Evolutionary conservation across 2,329 filamentous ascomycete species (phyloP), one percentile per base, ranked within the genome.

Genomic region (Penicillium digitatum): DNA sequence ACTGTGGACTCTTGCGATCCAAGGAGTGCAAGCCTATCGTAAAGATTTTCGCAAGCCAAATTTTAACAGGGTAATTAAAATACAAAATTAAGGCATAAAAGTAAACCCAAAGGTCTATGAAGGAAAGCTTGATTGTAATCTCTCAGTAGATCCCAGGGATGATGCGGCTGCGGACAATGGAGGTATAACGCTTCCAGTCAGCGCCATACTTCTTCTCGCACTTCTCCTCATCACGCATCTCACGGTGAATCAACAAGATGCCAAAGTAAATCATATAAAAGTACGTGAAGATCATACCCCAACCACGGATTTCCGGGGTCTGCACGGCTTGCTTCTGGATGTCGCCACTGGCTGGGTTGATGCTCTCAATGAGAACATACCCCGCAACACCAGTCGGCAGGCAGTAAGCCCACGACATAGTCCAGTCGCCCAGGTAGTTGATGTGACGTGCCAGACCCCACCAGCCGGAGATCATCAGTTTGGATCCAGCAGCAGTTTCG

Each of bases 391-490:
- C 89, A 0, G 92, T 96, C 1, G 93, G 92, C 40, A 96, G 79
- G 62, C 86, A 90, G 75, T 94, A 96, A 0, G 90, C 85, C 90
- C 90, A 96, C 9, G 87, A 84, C 84, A 95, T 92, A 62, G 94
- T 81, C 92, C 92, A 96, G 76, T 97, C 93, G 49, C 92, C 93
- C 1, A 95, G 76, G 75, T 97, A 96, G 78, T 96, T 97, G 80
- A 96, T 93, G 75, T 97, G 93, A 39, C 93, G 85, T 0, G 92
- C 88, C 22, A 84, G 79, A 40, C 93, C 93, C 93, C 93, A 96
- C 93, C 93, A 97, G 53, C 93, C 93, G 0, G 88, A 87, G 3
- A 86, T 85, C 61, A 96, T 81, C 29, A 96, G 83, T 64, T 87
- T 88, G 55, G 88, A 91, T 48, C 93, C 93, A 2, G 84, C 81